Evolutionary conservation across 768 basidiomycete species (phyloP).

Genomic region (Hygrophorus russula): DNA sequence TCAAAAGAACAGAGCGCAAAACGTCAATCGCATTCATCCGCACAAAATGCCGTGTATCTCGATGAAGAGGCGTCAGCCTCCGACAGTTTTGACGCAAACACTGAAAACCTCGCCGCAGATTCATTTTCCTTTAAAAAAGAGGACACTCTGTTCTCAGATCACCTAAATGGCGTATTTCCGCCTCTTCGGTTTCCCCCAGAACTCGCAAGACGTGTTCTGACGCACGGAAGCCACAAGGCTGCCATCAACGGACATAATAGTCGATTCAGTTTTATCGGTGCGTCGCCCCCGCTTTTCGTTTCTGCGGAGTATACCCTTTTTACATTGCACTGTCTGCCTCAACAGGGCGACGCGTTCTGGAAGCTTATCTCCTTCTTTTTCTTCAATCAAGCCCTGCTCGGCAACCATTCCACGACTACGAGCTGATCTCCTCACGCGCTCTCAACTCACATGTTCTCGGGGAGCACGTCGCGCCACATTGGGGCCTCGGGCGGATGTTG

Average conservation of each 20-base stretch:
- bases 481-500: slow-evolving; percentile 64
- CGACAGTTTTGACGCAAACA: neutral
- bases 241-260: slow-evolving; percentile 64
- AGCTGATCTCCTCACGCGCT: slow-evolving; percentile 42
- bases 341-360: slow-evolving; percentile 65
- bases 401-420: slow-evolving; percentile 40
- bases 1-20: too few species aligned
- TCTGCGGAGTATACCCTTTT: neutral
- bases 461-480: slow-evolving; percentile 61
- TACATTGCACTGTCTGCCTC: too few species aligned
- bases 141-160: slow-evolving; percentile 28
- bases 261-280: slow-evolving; percentile 63
- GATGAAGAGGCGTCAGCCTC: too few species aligned
- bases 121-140: too few species aligned
- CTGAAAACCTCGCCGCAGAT: too few species aligned
- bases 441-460: slow-evolving; percentile 66
- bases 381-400: slow-evolving; percentile 43
- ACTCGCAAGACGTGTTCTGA: slow-evolving; percentile 62
- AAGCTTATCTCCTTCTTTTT: slow-evolving; percentile 66
- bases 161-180: slow-evolving; percentile 53
- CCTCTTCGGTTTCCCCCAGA: slow-evolving; percentile 61
- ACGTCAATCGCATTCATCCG: too few species aligned
- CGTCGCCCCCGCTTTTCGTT: slow-evolving; percentile 10
- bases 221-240: slow-evolving; percentile 64
- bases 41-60: too few species aligned